Conservation (phyloP, 306 rosid species). For the Vigna nakashimae region DNA sequence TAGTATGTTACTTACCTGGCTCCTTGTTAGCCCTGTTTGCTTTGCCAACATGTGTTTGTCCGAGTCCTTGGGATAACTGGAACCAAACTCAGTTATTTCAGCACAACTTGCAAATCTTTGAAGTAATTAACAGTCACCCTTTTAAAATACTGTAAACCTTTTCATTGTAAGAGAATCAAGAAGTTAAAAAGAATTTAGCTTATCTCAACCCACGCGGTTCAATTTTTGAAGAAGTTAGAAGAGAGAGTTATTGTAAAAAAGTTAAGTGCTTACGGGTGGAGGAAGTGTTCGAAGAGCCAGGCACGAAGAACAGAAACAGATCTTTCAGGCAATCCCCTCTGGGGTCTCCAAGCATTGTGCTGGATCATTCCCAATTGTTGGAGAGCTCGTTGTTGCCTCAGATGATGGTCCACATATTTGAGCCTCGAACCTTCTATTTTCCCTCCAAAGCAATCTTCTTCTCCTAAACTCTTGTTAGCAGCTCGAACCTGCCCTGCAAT, state of each 20-base stretch:
- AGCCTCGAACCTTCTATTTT: slow-evolving; percentile 88
- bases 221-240: background rate
- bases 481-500: slow-evolving; percentile 74
- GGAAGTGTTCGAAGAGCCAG: slow-evolving; percentile 99
- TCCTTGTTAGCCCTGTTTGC: slow-evolving; percentile 95
- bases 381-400: slow-evolving; percentile 93
- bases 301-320: slow-evolving; percentile 99
- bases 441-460: slow-evolving; percentile 77
- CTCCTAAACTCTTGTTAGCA: slow-evolving; percentile 86
- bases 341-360: slow-evolving; percentile 99
- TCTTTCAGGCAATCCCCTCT: slow-evolving; percentile 96
- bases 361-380: slow-evolving; percentile 99
- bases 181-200: background rate
- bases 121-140: background rate
- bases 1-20: slow-evolving; percentile 67
- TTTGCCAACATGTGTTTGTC: slow-evolving; percentile 97
- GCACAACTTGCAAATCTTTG: background rate
- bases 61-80: slow-evolving; percentile 97
- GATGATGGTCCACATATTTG: slow-evolving; percentile 91
- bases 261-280: slow-evolving; percentile 86
- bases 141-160: background rate
- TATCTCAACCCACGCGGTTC: background rate
- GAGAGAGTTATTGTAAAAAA: background rate
- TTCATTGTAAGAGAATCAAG: background rate
- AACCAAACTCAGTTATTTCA: slow-evolving; percentile 41